Percentiles rank a stretch among this genome's conserved stretches.
These are phyloP conservation scores for Curvularia spicifera DNA, from an alignment of 2,329 filamentous ascomycete species.

Conservation along the genomic window DNA sequence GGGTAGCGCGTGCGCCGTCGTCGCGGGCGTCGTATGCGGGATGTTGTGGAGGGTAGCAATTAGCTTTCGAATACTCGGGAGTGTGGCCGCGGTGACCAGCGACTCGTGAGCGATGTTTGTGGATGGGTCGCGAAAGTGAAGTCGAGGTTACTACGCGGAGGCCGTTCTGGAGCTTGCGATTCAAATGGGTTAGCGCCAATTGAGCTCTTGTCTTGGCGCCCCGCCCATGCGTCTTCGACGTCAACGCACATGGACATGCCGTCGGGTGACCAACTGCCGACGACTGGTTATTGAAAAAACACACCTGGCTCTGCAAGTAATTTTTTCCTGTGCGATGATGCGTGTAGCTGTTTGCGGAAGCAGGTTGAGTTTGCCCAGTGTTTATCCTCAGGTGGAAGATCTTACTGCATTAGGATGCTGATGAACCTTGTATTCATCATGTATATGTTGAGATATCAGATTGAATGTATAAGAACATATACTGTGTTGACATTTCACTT, in stretches of 20 bases:
- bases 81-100: constrained; percentile 8
- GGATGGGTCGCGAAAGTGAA: constrained; percentile 20
- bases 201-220: constrained; percentile 20
- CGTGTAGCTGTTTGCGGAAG: too few species aligned
- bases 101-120: constrained; percentile 23
- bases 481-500: too few species aligned
- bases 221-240: constrained; percentile 7
- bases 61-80: constrained; percentile 3
- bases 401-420: background rate
- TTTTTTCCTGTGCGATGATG: background rate
- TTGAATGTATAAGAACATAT: too few species aligned
- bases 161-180: constrained; percentile 20
- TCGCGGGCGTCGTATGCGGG: constrained; percentile 1
- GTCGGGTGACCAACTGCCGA: background rate
- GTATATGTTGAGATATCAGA: background rate
- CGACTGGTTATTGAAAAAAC: background rate
- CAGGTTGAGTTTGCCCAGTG: too few species aligned
- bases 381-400: background rate
- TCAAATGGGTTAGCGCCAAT: constrained; percentile 23
- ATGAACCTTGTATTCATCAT: background rate
- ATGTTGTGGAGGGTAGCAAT: constrained; percentile 5
- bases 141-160: constrained; percentile 24
- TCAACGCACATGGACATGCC: constrained; percentile 10
- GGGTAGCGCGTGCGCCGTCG: constrained; percentile 11
- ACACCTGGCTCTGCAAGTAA: background rate